phyloP scores from a whole-genome alignment of 106 monocot genomes.

The Allium sativum region DNA sequence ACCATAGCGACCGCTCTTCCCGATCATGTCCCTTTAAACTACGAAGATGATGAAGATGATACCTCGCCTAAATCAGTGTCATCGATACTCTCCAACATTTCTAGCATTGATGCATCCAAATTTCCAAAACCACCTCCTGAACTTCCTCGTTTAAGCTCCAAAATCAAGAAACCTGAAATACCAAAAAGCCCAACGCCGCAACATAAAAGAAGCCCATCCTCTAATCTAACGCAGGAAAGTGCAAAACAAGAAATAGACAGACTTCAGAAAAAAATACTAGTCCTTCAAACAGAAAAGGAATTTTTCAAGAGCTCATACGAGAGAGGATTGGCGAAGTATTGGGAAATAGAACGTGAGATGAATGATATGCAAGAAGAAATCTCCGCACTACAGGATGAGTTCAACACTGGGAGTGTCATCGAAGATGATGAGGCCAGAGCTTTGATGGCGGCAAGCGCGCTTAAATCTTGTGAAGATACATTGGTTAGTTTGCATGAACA shows the following conservation, averaged over 20 bases:
- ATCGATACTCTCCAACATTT: neutral
- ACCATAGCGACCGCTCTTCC: conserved; percentile 17
- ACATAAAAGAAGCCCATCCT: neutral
- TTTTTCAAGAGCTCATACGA: conserved; percentile 23
- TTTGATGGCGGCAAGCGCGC: conserved; percentile 20
- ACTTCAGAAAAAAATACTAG: conserved; percentile 21
- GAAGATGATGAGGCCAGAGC: conserved; percentile 24
- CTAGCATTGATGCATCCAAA: neutral
- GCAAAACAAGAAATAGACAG: conserved; percentile 19
- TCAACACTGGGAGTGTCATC: conserved; percentile 6
- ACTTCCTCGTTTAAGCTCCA: neutral
- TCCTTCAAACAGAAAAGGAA: conserved; percentile 28
- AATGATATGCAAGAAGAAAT: conserved; percentile 23
- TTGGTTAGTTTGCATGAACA: conserved; percentile 12
- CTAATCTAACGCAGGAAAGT: conserved; percentile 6
- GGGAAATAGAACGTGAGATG: conserved; percentile 23
- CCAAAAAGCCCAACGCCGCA: neutral
- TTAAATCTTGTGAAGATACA: conserved; percentile 26
- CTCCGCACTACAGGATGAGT: conserved; percentile 12
- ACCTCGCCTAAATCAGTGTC: neutral
- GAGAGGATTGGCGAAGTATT: conserved; percentile 12
- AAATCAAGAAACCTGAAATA: neutral
- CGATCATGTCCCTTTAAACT: conserved; percentile 17
- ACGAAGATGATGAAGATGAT: conserved; percentile 22
- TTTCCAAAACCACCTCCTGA: conserved; percentile 7